Evolutionary conservation across 169 alveolate genomes (phyloP), one percentile per base, ranked within the genome.

Genomic region (Cyclospora cayetanensis): DNA sequence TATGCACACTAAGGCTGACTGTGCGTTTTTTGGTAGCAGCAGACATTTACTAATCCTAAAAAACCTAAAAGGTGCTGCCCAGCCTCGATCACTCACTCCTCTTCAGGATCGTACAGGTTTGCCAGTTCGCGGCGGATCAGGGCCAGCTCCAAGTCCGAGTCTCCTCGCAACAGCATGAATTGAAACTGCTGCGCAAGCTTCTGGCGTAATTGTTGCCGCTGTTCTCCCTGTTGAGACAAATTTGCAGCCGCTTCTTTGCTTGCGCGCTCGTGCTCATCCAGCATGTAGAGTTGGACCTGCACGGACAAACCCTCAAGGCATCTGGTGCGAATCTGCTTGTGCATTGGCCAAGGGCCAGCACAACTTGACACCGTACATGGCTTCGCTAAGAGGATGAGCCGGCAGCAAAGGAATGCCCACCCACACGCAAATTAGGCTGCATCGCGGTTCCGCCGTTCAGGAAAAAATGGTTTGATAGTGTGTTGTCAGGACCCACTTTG

Each of bases 191-290:
- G 89, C 37, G 72, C 72, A 50, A 80, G 89, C 72, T 80, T 80
- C 89, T 80, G 89, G n/a, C 89, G 72, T 4, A 80, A 74, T 65
- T 80, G 89, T 35, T 80, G 89, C 43, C 89, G 89, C 76, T 80
- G 89, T 34, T 80, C 89, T 9, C 89, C 89, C 72, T 80, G 89
- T 25, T 80, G 89, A 18, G 89, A 80, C 89, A 80, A 52, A 34
- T 80, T 53, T 22, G 89, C 89, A 25, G 89, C 89, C 34, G 89
- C 89, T 27, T 80, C 89, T 31, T 80, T 80, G 89, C 89, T 80
- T n/a, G 89, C 89, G 4, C 89, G 46, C n/a, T 80, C 89, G 41
- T 80, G 89, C 35, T 80, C 89, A 20, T 80, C 89, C 39, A 80
- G 89, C 89, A 80, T 80, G 43, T 80, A 80, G 12, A 80, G 89